Base-by-base conservation (phyloP, 2,329 filamentous ascomycete genomes). In the Colletotrichum cereale region DNA sequence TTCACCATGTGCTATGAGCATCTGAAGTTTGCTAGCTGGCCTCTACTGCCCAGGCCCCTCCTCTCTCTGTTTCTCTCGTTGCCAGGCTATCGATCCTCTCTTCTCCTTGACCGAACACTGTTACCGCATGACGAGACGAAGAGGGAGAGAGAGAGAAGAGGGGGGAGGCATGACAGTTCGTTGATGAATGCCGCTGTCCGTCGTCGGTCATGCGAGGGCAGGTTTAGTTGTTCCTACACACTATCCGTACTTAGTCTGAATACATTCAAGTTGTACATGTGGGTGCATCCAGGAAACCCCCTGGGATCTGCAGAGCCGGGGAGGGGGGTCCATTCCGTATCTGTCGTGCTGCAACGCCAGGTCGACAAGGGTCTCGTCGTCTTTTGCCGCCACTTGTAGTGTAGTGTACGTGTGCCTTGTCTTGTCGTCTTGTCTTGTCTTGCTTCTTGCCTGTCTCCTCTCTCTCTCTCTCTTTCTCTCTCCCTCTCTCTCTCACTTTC, bases 331-430 rank as follows among this genome's bases (percentile, higher is more conserved):
- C 34, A 66, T 66, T 72, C 67, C 65, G 69, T 68, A 71, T 71
- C 69, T 71, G 69, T 68, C 60, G 69, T 71, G 69, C 65, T 71
- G 68, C 69, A 64, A 71, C 69, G 53, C 69, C 65, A 64, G 65
- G 53, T 29, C 44, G 53, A 60, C 69, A 68, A 47, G 65, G 69
- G 44, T 53, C 42, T 60, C n/a, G 58, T 64, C 38, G 69, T 68
- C 65, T 68, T 68, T 68, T 64, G 65, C 65, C 69, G 69, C 69
- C 69, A 64, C 58, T 26, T 29, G 50, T n/a, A n/a, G n/a, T n/a
- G n/a, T n/a, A n/a, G n/a, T n/a, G n/a, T 40, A 48, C 57, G n/a
- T 31, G 36, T 50, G 26, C 50, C 47, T 63, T 65, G 24, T 24
- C 21, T 52, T 66, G 44, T n/a, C n/a, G n/a, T n/a, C 40, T 29